Conservation (phyloP, 2,329 filamentous ascomycete species). For the Pseudogymnoascus sp. region DNA sequence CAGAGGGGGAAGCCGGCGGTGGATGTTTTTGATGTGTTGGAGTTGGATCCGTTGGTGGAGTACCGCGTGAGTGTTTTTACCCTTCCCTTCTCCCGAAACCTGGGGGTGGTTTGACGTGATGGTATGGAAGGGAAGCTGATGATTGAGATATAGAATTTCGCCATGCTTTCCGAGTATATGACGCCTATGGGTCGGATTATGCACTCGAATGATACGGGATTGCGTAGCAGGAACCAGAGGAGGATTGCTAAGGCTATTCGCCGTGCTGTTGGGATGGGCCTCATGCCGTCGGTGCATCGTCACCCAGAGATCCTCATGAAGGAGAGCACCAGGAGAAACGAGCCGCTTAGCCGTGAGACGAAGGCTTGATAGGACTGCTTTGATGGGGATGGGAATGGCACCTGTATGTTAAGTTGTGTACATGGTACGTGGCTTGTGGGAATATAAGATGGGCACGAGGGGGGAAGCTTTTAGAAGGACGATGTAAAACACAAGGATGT, state of each 20-base stretch:
- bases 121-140: neutral
- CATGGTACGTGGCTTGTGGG: slow-evolving; percentile 2
- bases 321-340: slow-evolving; percentile 10
- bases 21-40: slow-evolving; percentile 74
- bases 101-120: neutral
- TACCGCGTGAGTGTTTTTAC: slow-evolving; percentile 71
- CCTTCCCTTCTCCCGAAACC: slow-evolving; percentile 5
- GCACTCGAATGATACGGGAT: slow-evolving; percentile 63
- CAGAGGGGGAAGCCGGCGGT: slow-evolving; percentile 41
- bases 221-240: slow-evolving; percentile 83
- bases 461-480: neutral
- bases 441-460: neutral
- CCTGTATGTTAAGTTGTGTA: neutral
- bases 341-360: slow-evolving; percentile 7
- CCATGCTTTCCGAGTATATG: slow-evolving; percentile 82
- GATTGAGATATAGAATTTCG: slow-evolving; percentile 64
- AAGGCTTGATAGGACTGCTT: neutral
- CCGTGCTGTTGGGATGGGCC: slow-evolving; percentile 76
- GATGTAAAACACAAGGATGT: neutral
- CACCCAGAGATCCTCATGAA: slow-evolving; percentile 69
- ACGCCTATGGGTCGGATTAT: slow-evolving; percentile 78
- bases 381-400: neutral
- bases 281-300: slow-evolving; percentile 83
- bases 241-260: slow-evolving; percentile 89
- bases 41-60: slow-evolving; percentile 70